Percentiles rank a stretch among this genome's conserved stretches.
Evolutionary conservation across 2,329 filamentous ascomycete species (phyloP).

Genomic region (Xylariaceae sp.): DNA sequence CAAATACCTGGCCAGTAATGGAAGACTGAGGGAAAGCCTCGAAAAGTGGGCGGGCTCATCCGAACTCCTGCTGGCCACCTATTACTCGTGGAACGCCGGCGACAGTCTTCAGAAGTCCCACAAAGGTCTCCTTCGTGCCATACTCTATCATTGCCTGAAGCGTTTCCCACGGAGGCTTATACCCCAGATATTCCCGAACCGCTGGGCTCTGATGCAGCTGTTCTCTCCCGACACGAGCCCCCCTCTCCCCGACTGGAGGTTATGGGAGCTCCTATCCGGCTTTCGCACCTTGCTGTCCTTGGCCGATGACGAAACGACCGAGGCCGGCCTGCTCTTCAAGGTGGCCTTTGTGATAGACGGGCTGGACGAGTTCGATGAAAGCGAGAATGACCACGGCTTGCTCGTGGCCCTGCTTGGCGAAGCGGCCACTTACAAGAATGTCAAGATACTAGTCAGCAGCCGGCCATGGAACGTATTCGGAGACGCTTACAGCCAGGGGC

Average conservation of each 20-base stretch:
- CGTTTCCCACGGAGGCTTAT: constrained; percentile 6
- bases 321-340: not conserved
- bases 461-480: constrained; percentile 23
- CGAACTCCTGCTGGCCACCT: constrained; percentile 2
- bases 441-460: constrained; percentile 24
- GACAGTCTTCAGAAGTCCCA: constrained; percentile 21
- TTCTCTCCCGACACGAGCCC: not conserved
- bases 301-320: not conserved
- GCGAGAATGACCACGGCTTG: constrained; percentile 6
- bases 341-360: constrained; percentile 1
- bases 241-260: constrained; percentile 6
- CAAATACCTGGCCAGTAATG: not conserved
- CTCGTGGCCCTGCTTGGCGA: constrained; percentile 12
- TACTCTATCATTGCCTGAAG: constrained; percentile 16
- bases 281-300: constrained; percentile 4
- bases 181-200: constrained; percentile 3
- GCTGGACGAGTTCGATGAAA: constrained; percentile 4
- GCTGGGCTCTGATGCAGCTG: constrained; percentile 11
- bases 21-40: not conserved
- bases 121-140: constrained; percentile 18
- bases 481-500: constrained; percentile 15
- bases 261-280: constrained; percentile 8
- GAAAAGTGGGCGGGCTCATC: constrained; percentile 1
- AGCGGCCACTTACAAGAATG: not conserved
- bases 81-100: constrained; percentile 23